phyloP scores from a whole-genome alignment of 2,329 filamentous ascomycete species.

The Apiospora saccharicola region DNA sequence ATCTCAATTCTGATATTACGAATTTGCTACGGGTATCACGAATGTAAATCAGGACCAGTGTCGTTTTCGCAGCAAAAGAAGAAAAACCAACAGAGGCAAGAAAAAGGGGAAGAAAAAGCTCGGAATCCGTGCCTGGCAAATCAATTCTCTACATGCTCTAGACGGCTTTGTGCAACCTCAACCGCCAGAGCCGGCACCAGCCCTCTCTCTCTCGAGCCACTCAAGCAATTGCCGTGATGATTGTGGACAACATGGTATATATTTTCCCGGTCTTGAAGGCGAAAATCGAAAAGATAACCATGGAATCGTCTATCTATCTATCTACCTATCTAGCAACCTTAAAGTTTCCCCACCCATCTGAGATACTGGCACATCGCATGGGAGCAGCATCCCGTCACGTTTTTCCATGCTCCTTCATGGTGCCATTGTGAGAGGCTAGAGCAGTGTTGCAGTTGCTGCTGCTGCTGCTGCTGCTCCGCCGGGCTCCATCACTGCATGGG shows the following conservation, averaged over 20 bases:
- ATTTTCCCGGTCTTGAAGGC: not conserved
- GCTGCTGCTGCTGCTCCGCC: not conserved
- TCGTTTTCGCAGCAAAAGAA: not conserved
- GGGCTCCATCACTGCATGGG: not conserved
- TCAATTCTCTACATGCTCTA: not conserved
- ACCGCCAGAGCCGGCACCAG: not conserved
- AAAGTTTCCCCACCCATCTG: not conserved
- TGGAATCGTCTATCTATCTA: not conserved
- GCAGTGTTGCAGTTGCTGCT: not conserved
- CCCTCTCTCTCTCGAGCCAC: not conserved
- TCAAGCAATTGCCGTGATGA: not conserved
- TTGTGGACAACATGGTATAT: not conserved
- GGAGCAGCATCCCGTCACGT: not conserved
- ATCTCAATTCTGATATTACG: not conserved
- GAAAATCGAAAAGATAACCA: not conserved
- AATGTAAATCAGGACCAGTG: not conserved
- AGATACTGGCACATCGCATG: constrained; percentile 4
- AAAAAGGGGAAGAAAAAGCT: not conserved
- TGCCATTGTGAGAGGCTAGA: constrained; percentile 8
- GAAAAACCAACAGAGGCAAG: too few relatives aligned
- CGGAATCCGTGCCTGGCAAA: not conserved
- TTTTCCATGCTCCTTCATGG: constrained; percentile 3
- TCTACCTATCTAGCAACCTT: not conserved
- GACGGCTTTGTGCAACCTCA: not conserved
- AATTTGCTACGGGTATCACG: not conserved